Conservation (phyloP, 257 asterid species). For the Solanum chilense region DNA sequence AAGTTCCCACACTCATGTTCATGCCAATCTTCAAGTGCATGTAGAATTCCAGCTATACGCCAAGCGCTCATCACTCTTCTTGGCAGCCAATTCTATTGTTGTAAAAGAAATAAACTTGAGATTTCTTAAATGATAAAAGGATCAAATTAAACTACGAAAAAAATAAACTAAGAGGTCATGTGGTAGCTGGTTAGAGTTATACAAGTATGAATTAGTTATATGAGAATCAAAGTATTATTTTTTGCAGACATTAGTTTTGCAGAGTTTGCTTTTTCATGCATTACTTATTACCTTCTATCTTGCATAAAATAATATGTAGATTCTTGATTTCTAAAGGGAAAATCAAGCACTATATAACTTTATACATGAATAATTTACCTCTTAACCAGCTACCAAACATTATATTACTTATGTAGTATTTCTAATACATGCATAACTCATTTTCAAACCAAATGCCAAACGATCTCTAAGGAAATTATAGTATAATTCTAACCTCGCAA, state of each 20-base stretch:
- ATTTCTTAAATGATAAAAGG: too few relatives aligned
- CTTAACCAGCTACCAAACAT: neutral
- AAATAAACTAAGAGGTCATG: neutral
- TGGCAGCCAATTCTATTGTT: conserved; percentile 73
- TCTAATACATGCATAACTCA: neutral
- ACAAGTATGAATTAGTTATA: neutral
- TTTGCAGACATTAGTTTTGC: neutral
- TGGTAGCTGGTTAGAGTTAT: neutral
- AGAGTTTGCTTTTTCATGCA: neutral
- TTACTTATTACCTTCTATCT: neutral
- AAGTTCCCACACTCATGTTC: conserved; percentile 66
- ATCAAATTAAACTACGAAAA: neutral
- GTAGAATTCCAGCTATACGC: conserved; percentile 69
- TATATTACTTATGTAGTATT: too few relatives aligned
- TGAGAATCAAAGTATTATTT: neutral
- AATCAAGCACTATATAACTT: neutral
- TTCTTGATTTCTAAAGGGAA: neutral
- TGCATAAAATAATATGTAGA: neutral
- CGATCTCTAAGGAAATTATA: neutral
- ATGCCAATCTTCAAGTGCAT: conserved; percentile 63
- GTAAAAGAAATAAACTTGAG: neutral
- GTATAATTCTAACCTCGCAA: conserved; percentile 30
- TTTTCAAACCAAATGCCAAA: neutral
- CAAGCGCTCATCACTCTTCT: conserved; percentile 75
- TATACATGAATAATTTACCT: neutral